Conservation (phyloP, 2,329 filamentous ascomycete genomes). For the Phyllachora maydis region DNA sequence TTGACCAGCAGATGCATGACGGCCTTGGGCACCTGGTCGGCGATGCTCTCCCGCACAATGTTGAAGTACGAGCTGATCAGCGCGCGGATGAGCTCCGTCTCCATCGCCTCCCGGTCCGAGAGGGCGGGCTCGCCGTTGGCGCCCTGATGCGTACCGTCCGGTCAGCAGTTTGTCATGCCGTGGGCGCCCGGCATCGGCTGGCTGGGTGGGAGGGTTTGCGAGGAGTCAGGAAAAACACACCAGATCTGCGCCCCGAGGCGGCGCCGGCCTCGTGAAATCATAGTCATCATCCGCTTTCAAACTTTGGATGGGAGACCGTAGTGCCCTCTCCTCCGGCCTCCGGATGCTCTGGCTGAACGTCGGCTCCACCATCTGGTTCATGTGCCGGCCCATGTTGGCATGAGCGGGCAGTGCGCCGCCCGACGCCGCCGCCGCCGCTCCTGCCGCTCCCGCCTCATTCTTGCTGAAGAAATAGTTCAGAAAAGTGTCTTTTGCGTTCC, state of each 20-base stretch:
- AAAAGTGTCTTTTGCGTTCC: constrained; percentile 69
- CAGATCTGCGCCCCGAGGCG: constrained; percentile 15
- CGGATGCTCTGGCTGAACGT: constrained; percentile 72
- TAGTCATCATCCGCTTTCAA: constrained; percentile 19
- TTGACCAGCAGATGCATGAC: constrained; percentile 98
- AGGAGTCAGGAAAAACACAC: too few species aligned
- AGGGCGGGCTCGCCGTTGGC: constrained; percentile 62
- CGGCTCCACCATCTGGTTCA: too few species aligned
- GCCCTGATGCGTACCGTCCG: too few species aligned
- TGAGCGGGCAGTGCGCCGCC: constrained; percentile 18
- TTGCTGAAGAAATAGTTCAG: constrained; percentile 98
- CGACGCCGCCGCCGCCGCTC: too few species aligned
- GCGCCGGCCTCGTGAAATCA: constrained; percentile 16
- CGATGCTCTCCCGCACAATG: constrained; percentile 95
- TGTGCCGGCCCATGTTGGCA: constrained; percentile 33
- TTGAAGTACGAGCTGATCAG: constrained; percentile 98
- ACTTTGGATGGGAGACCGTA: constrained; percentile 24
- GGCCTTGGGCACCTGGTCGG: constrained; percentile 94
- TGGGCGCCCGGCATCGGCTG: too few species aligned
- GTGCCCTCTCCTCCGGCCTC: constrained; percentile 38
- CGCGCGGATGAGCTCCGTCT: constrained; percentile 90
- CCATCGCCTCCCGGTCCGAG: constrained; percentile 88
- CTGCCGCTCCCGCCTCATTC: constrained; percentile 55
- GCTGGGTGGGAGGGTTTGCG: too few species aligned
- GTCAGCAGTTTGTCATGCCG: too few species aligned